Evolutionary conservation across 1,284 basidiomycete species (phyloP), one percentile per base, ranked within the genome.

Genomic region (Ceratorhiza oryzae-sativae): DNA sequence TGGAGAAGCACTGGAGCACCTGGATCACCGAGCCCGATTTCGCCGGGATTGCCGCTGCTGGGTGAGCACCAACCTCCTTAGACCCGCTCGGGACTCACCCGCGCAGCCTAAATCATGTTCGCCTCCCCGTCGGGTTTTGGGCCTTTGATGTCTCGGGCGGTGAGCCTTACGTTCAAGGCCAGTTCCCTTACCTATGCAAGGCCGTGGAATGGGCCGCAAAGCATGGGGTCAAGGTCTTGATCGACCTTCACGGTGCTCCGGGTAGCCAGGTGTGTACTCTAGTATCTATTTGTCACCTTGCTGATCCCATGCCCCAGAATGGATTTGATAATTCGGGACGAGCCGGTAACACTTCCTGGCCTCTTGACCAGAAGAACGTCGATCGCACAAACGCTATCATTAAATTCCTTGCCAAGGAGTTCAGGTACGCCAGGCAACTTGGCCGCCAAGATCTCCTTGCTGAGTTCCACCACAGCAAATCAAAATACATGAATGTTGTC

Each of bases 301-400:
- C 13, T 39, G 9, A 45, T 18, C 18, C 3, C 42, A 6, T 45
- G 13, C 13, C 13, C 13, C 42, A 45, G 70, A 81, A 81, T 72
- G 91, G 90, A n/a, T 94, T 88, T 77, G 95, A 96, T 79, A 95
- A 95, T 79, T 93, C 91, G 51, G 95, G 95, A 13, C 89, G 90
- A 49, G 83, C 87, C n/a, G 82, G 83, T 18, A 81, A 82, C 56
- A 87, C 90, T 9, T 76, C 81, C 41, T 97, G 94, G 95, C 89
- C 92, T 18, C 84, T 84, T 2, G 85, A 86, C 71, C 81, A 84
- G 72, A 85, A 83, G 20, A 90, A 94, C 76, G 84, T 95, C 42
- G 82, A 86, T 55, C 87, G 94, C 41, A 91, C 92, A 1, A 83
- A 91, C 77, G 81, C 83, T 8, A 84, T 94, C 73, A 86, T 96